Percentiles rank a stretch among this genome's conserved stretches.
Conservation (phyloP, 192 early-diverging fungal genomes). For the Coemansia sp. region DNA sequence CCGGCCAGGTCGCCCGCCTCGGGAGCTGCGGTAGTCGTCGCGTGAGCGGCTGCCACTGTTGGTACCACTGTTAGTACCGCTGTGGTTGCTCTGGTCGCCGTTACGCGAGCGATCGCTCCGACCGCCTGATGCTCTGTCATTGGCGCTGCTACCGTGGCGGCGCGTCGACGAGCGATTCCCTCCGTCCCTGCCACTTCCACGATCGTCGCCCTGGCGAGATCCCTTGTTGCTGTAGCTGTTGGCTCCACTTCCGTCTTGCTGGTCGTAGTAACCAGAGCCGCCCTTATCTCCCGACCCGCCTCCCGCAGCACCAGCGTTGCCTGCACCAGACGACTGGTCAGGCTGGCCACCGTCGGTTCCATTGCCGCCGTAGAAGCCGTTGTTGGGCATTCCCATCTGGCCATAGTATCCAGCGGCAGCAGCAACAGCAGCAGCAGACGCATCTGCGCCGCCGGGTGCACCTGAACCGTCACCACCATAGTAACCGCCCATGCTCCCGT, state of each 20-base stretch:
- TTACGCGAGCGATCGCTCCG: slow-evolving; percentile 30
- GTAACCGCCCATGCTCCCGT: slow-evolving; percentile 38
- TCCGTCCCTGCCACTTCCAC: slow-evolving; percentile 25
- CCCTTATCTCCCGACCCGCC: slow-evolving; percentile 7
- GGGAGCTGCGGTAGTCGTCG: slow-evolving; percentile 29
- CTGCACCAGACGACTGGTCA: slow-evolving; percentile 18
- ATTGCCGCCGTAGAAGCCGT: slow-evolving; percentile 37
- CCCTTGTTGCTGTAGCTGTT: slow-evolving; percentile 7
- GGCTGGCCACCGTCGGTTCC: slow-evolving; percentile 23
- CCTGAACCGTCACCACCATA: slow-evolving; percentile 22
- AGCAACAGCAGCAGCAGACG: background rate
- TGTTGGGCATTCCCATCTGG: slow-evolving; percentile 37
- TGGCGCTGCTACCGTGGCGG: slow-evolving; percentile 28
- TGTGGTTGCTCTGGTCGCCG: slow-evolving; percentile 16
- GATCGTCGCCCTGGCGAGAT: slow-evolving; percentile 21
- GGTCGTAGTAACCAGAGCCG: slow-evolving; percentile 15
- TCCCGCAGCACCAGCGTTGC: background rate
- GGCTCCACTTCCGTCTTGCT: slow-evolving; percentile 9
- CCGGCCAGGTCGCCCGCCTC: slow-evolving; percentile 26
- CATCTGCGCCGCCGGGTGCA: slow-evolving; percentile 13
- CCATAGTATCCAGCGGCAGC: slow-evolving; percentile 33
- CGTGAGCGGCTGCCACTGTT: slow-evolving; percentile 19
- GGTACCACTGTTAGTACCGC: slow-evolving; percentile 9
- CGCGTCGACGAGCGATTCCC: slow-evolving; percentile 39
- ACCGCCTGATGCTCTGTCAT: slow-evolving; percentile 22